A percentile compares a stretch with the other conserved stretches of the same genome.
Conservation (phyloP, 2,329 filamentous ascomycete genomes). For the Seiridium cupressi region DNA sequence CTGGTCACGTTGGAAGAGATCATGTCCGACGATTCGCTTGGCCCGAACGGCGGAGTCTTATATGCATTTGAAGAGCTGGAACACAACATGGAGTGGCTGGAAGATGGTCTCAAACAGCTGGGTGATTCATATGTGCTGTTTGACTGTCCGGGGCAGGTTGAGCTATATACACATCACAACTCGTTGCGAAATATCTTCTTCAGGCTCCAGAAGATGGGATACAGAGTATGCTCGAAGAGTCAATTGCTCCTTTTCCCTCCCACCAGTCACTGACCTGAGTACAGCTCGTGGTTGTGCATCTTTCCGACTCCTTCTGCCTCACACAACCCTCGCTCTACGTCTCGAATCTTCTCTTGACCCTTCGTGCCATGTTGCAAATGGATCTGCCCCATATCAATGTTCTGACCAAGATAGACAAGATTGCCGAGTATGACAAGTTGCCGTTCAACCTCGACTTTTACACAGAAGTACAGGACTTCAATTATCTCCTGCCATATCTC, state of each 20-base stretch:
- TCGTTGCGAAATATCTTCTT: constrained; percentile 91
- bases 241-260: neutral
- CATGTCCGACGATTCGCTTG: constrained; percentile 86
- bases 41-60: constrained; percentile 87
- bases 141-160: constrained; percentile 95
- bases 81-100: constrained; percentile 89
- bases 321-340: constrained; percentile 94
- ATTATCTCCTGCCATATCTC: constrained; percentile 77
- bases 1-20: constrained; percentile 90
- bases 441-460: constrained; percentile 97
- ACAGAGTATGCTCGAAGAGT: constrained; percentile 65
- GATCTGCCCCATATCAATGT: constrained; percentile 96
- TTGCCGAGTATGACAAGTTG: constrained; percentile 78
- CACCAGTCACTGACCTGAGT: constrained; percentile 22
- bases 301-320: constrained; percentile 91
- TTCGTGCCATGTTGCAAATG: constrained; percentile 97
- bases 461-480: constrained; percentile 92
- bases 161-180: constrained; percentile 93
- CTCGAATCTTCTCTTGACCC: constrained; percentile 86
- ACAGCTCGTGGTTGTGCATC: constrained; percentile 88
- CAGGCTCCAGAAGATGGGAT: constrained; percentile 84
- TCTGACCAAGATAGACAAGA: constrained; percentile 95
- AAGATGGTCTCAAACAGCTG: constrained; percentile 74
- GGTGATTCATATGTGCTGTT: constrained; percentile 92
- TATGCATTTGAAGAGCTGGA: constrained; percentile 96